phyloP scores from a whole-genome alignment of 768 basidiomycete species.

The Termitomyces sp. region DNA sequence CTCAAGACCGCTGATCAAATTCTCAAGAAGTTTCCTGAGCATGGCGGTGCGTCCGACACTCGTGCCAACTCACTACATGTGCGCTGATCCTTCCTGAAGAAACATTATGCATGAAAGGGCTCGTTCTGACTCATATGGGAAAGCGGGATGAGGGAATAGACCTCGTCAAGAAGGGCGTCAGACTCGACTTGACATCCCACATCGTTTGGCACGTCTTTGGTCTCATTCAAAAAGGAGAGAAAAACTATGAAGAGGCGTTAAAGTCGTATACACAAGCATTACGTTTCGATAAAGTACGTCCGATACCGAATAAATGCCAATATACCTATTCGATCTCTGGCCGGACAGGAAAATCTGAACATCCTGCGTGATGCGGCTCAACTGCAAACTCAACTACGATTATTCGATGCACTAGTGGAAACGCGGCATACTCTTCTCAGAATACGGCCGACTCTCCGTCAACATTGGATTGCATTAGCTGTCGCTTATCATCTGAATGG shows the following conservation, averaged over 20 bases:
- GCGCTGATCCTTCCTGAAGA: constrained; percentile 44
- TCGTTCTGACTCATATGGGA: constrained; percentile 78
- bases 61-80: neutral
- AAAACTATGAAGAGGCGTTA: constrained; percentile 91
- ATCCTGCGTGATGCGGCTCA: constrained; percentile 88
- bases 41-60: constrained; percentile 70
- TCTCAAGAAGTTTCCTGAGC: constrained; percentile 92
- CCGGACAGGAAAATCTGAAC: constrained; percentile 83
- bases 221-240: constrained; percentile 90
- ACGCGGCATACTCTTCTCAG: constrained; percentile 79
- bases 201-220: constrained; percentile 99
- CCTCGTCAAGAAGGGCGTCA: constrained; percentile 80
- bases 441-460: constrained; percentile 76
- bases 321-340: constrained; percentile 5
- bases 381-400: constrained; percentile 83
- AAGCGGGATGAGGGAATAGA: constrained; percentile 78
- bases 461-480: constrained; percentile 88
- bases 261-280: constrained; percentile 91
- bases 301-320: neutral
- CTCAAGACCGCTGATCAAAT: constrained; percentile 90
- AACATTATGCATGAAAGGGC: constrained; percentile 95
- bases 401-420: constrained; percentile 75
- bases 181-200: constrained; percentile 80
- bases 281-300: constrained; percentile 79
- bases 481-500: constrained; percentile 86